Base-by-base conservation (phyloP, 306 rosid species). In the Canavalia ensiformis region DNA sequence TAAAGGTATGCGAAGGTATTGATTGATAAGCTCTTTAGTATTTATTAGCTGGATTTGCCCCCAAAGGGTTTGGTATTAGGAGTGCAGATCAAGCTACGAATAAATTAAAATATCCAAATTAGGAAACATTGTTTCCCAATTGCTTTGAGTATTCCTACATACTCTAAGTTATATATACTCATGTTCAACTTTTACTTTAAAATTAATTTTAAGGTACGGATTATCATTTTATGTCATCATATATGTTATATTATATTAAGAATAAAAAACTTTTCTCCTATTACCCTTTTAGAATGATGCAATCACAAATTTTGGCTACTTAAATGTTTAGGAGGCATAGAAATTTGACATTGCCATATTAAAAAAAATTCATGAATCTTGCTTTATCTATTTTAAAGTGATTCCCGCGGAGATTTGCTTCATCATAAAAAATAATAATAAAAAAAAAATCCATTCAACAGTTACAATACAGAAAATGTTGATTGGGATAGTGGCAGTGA, bases 71-170 rank as follows among this genome's bases (percentile, higher is more conserved):
- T 79, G 54, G 67, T 13, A 64, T 64, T 71, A 76, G 78, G 85
- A 86, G 89, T 86, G 77, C 78, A 80, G 0, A 86, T 71, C 44
- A 86, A 86, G 89, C 70, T 56, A 80, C 56, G 83, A 76, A 86
- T 83, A 86, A 86, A 86, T 28, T 60, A 69, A 44, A 41, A 45
- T 55, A 68, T 64, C 74, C 55, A 75, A 66, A 8, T 37, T 9
- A 1, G 18, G 28, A 82, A 63, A 75, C 8, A 59, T 45, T 18
- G 44, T 33, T n/a, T 8, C 30, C 68, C 52, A 13, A 33, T 62
- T 64, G 31, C 44, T 42, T 18, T 30, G 29, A 51, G 35, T 3
- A 46, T 28, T 59, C 65, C 51, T 50, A 54, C 64, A 28, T 51
- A 49, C 51, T 49, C 72, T 49, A n/a, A 7, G 25, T 49, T 49